Conservation (phyloP, 306 rosid species). For the Casuarina glauca region DNA sequence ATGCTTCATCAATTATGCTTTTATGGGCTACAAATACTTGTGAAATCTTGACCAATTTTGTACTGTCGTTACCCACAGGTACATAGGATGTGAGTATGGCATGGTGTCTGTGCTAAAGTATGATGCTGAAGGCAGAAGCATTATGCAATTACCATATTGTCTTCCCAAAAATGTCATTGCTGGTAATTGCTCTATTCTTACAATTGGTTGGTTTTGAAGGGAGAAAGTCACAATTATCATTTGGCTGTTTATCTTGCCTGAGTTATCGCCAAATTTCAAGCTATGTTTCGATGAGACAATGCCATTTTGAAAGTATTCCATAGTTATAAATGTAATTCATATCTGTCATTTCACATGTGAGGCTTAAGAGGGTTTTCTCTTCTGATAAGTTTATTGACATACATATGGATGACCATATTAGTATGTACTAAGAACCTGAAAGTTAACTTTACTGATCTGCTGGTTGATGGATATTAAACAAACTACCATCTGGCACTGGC, state of each 20-base stretch:
- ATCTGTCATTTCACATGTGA: neutral
- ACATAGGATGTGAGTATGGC: conserved; percentile 77
- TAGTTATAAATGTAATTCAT: neutral
- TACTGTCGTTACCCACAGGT: conserved; percentile 56
- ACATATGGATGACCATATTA: neutral
- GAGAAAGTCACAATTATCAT: neutral
- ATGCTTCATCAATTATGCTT: conserved; percentile 19
- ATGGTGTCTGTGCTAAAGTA: conserved; percentile 69
- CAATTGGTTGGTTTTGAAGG: conserved; percentile 23
- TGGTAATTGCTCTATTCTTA: conserved; percentile 47
- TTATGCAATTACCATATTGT: conserved; percentile 66
- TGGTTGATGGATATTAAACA: neutral
- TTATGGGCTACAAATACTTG: conserved; percentile 3
- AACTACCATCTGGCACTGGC: neutral
- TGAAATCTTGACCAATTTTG: conserved; percentile 24
- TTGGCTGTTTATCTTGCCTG: conserved; percentile 9
- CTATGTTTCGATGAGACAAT: conserved; percentile 4
- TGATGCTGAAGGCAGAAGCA: conserved; percentile 51
- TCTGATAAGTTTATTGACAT: neutral
- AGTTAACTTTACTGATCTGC: neutral
- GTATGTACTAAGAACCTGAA: neutral
- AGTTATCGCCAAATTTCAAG: neutral
- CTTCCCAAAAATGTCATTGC: conserved; percentile 67
- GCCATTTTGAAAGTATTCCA: neutral
- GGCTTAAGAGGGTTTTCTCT: neutral